Evolutionary conservation across 768 basidiomycete species (phyloP), one percentile per base, ranked within the genome.

Genomic region (Sarcodon sp.): DNA sequence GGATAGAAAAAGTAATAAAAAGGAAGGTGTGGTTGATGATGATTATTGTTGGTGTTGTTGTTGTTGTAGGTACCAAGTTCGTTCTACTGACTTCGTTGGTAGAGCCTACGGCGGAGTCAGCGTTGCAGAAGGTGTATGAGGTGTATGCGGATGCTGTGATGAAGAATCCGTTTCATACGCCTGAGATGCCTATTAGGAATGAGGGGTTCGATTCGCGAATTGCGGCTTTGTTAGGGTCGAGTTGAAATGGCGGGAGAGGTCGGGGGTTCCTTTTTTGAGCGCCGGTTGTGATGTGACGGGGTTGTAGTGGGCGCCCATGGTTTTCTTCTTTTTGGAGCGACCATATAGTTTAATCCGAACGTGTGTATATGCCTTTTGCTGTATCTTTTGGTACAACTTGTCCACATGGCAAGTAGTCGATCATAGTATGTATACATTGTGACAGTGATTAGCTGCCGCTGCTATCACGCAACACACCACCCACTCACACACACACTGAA

Each of bases 161-260:
- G 89, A 97, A 98, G 71, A 97, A 97, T 59, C 96, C 96, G 0
- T 99, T 99, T 65, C 91, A 98, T 64, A 94, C 91, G 5, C 87
- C 87, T n/a, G 96, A 98, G 63, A 99, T 98, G 94, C 96, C 96
- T 2, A 92, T 98, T 54, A 79, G 96, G 43, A 90, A 73, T 39
- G 88, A 91, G 55, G 79, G 77, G 13, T 98, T 98, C 59, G 94
- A 98, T 58, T 66, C 66, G 48, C 75, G 80, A 41, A 78, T 88
- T 46, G 66, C 72, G 8, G 60, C 75, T 7, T 64, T 89, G 6
- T 50, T 61, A 2, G 54, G 53, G 37, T 52, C 13, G 13, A 8
- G 15, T 27, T 15, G 39, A 16, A 39, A 21, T 39, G 38, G 15
- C 39, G 16, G 27, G 8, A 13, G 39, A 27, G 2, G 27, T 41